Conservation (phyloP, 2,329 filamentous ascomycete species). For the Metarhizium sp. region DNA sequence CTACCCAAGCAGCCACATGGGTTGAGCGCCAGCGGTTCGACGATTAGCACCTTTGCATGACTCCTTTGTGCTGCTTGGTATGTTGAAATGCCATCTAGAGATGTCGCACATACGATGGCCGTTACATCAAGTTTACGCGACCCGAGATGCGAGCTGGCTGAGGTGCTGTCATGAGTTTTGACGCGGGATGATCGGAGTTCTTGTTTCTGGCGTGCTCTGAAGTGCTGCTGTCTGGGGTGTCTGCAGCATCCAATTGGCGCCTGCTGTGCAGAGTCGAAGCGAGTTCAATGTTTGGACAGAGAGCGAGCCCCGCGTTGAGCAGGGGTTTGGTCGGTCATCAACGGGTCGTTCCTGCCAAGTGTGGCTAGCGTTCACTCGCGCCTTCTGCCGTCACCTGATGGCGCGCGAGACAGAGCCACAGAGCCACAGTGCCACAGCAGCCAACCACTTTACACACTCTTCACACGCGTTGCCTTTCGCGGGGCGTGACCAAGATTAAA, state of each 20-base stretch:
- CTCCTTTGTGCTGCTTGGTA: neutral
- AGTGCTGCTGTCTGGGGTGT: too few species aligned
- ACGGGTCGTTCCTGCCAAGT: neutral
- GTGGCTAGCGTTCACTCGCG: neutral
- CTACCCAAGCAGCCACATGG: neutral
- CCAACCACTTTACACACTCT: neutral
- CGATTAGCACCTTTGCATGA: constrained; percentile 6
- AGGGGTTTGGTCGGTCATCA: too few species aligned
- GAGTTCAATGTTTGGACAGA: too few species aligned
- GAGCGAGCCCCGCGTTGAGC: too few species aligned
- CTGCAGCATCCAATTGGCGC: too few species aligned
- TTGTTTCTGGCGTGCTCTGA: neutral
- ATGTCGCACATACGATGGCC: neutral
- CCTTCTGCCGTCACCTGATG: constrained; percentile 17
- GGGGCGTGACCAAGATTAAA: neutral
- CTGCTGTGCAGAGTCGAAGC: too few species aligned
- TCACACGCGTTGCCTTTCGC: neutral
- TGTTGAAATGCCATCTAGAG: neutral
- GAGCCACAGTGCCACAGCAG: neutral
- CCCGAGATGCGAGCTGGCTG: neutral
- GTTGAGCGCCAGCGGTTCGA: neutral
- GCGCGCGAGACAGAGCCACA: constrained; percentile 12
- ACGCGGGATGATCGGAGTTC: neutral
- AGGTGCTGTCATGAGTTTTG: neutral
- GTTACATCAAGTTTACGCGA: neutral